Evolutionary conservation across 2,329 filamentous ascomycete genomes (phyloP).

Genomic region (Fonsecaea pedrosoi): DNA sequence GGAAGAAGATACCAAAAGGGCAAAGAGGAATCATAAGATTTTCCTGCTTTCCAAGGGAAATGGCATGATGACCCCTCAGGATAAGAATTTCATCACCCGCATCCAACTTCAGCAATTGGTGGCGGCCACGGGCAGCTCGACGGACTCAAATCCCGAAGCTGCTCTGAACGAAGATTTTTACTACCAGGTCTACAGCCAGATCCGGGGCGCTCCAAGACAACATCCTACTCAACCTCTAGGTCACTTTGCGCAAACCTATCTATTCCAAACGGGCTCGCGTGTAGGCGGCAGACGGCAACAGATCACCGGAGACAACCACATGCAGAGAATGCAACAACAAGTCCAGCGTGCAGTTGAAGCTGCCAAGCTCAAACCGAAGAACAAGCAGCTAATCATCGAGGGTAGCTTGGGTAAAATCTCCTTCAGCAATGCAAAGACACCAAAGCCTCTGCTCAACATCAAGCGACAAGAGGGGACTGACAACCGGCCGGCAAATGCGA

Average conservation of each 20-base stretch:
- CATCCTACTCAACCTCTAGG: slow-evolving; percentile 91
- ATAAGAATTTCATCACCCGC: slow-evolving; percentile 98
- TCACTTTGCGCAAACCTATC: slow-evolving; percentile 96
- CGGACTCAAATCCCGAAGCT: slow-evolving; percentile 79
- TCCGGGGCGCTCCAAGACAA: slow-evolving; percentile 85
- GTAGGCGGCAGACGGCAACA: slow-evolving; percentile 77
- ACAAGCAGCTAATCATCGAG: slow-evolving; percentile 94
- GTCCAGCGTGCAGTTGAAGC: slow-evolving; percentile 96
- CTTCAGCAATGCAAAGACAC: slow-evolving; percentile 98
- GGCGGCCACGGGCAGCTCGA: slow-evolving; percentile 84
- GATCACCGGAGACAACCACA: slow-evolving; percentile 90
- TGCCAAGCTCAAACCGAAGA: slow-evolving; percentile 96
- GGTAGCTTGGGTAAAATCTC: slow-evolving; percentile 97
- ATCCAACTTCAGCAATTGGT: slow-evolving; percentile 97
- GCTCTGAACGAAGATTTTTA: slow-evolving; percentile 94
- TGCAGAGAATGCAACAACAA: slow-evolving; percentile 99
- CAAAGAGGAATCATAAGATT: slow-evolving; percentile 98
- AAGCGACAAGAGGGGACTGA: slow-evolving; percentile 79
- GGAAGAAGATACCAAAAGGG: slow-evolving; percentile 89
- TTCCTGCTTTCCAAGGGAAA: slow-evolving; percentile 92
- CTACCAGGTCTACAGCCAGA: slow-evolving; percentile 96
- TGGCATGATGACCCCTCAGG: slow-evolving; percentile 96
- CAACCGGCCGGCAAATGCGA: slow-evolving; percentile 53
- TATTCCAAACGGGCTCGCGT: slow-evolving; percentile 91
- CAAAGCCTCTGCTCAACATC: slow-evolving; percentile 92